Percentiles rank a stretch among this genome's conserved stretches.
Evolutionary conservation across 1,284 basidiomycete species (phyloP).

Genomic region (Bondarzewia mesenterica): DNA sequence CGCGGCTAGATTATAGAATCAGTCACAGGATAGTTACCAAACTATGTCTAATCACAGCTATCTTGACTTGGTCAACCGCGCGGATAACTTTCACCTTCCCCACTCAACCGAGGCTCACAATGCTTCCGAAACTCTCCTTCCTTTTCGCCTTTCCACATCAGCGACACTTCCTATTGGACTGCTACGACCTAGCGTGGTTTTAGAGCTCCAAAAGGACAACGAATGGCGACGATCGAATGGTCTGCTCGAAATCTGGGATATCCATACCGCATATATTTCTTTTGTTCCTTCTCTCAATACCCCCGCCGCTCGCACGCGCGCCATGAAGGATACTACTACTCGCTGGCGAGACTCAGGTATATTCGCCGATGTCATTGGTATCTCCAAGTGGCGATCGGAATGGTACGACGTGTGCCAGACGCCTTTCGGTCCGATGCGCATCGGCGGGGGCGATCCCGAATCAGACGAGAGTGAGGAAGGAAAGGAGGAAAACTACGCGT

Average conservation of each 20-base stretch:
- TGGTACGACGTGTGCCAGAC: slow-evolving; percentile 76
- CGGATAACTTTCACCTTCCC: slow-evolving; percentile 24
- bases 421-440: slow-evolving; percentile 45
- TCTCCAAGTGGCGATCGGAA: slow-evolving; percentile 78
- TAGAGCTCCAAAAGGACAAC: slow-evolving; percentile 44
- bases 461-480: slow-evolving; percentile 9
- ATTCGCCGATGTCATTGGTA: slow-evolving; percentile 61
- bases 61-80: slow-evolving; percentile 10
- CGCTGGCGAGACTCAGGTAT: slow-evolving; percentile 60
- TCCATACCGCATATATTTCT: slow-evolving; percentile 34
- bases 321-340: slow-evolving; percentile 55
- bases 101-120: no score
- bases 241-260: slow-evolving; percentile 31
- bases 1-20: no score
- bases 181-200: slow-evolving; percentile 48
- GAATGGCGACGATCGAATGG: slow-evolving; percentile 20
- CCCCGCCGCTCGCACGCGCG: slow-evolving; percentile 46
- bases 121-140: slow-evolving; percentile 28
- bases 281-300: slow-evolving; percentile 46
- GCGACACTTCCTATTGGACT: slow-evolving; percentile 47
- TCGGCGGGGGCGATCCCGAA: slow-evolving; percentile 18
- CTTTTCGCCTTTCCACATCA: slow-evolving; percentile 45
- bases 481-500: slow-evolving; percentile 53
- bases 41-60: slow-evolving; percentile 2
- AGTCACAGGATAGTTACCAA: no score